Evolutionary conservation across 2,329 filamentous ascomycete genomes (phyloP), one percentile per base, ranked within the genome.

Genomic region (Dactylonectria macrodidyma): DNA sequence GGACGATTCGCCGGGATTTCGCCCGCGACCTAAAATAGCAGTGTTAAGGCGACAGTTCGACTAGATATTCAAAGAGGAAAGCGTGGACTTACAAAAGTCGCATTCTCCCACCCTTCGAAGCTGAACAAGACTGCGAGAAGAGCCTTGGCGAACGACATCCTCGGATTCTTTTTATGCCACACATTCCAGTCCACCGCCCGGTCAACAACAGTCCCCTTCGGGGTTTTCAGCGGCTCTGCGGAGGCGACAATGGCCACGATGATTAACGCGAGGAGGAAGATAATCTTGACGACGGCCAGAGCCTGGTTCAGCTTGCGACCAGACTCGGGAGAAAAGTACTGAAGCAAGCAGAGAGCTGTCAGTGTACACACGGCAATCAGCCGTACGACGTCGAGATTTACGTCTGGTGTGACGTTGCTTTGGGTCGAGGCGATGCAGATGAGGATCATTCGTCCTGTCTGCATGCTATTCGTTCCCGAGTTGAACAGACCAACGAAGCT

Each of bases 41-140:
- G 14, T 9, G 11, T 22, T 22, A 11, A 34, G 34, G 14, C 33
- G 33, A 44, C 36, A 6, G 36, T 19, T 8, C 1, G n/a, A n/a
- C 5, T n/a, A 7, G n/a, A n/a, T n/a, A 14, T n/a, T 14, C 8
- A 1, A 33, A 19, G 34, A 14, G 8, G 41, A n/a, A n/a, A 44
- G 14, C 14, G 1, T 11, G 1, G 2, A 59, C 61, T 41, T 5
- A 64, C 61, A 59, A 64, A 64, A 5, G 54, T 64, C 5, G 61
- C 61, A 34, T 64, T 64, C 34, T 64, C 61, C 61, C 61, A 64
- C 1, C 61, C 61, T 14, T 64, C 52, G 16, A 51, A 64, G 12
- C 61, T 64, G 36, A 64, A 64, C 2, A 64, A 33, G 9, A 64
- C 61, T 0, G 34, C 16, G 1, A 64, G 16, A 11, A 64, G 24